phyloP scores from a whole-genome alignment of 1,284 basidiomycete genomes.

The Moesziomyces parantarcticus region DNA sequence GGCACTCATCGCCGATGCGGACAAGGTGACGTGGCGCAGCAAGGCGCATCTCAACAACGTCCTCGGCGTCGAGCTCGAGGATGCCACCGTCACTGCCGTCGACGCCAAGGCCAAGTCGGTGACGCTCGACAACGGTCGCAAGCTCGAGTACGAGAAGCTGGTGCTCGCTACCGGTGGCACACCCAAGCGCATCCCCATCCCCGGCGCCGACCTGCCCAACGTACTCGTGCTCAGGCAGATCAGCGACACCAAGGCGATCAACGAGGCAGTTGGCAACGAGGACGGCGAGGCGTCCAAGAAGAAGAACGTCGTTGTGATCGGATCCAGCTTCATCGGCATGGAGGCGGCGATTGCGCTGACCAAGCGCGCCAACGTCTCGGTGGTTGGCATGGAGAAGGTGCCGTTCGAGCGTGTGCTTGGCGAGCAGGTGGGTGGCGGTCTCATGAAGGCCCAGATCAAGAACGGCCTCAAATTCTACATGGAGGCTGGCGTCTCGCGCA shows the following conservation, averaged over 20 bases:
- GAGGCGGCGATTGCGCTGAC: constrained; percentile 82
- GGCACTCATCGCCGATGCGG: constrained; percentile 79
- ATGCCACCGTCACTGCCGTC: constrained; percentile 68
- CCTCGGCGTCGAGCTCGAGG: constrained; percentile 80
- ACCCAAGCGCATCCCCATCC: constrained; percentile 77
- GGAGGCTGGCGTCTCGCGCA: constrained; percentile 78
- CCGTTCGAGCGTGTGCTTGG: constrained; percentile 87
- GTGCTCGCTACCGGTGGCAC: constrained; percentile 69
- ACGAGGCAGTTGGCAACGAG: constrained; percentile 72
- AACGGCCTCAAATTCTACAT: constrained; percentile 83
- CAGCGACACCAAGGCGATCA: constrained; percentile 80
- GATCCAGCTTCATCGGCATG: constrained; percentile 93
- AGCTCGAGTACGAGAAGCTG: constrained; percentile 67
- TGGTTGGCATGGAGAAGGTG: constrained; percentile 85
- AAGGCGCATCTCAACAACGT: constrained; percentile 82
- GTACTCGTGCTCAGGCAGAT: constrained; percentile 82
- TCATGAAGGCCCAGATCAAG: constrained; percentile 77
- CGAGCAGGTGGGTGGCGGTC: constrained; percentile 79
- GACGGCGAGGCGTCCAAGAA: constrained; percentile 59
- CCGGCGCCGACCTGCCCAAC: constrained; percentile 80
- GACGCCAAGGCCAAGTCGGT: constrained; percentile 53
- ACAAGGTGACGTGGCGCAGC: constrained; percentile 80
- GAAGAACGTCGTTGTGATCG: constrained; percentile 84
- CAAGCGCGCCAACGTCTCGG: constrained; percentile 77
- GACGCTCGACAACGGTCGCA: constrained; percentile 67